Evolutionary conservation across 805 yeast species (phyloP).

Genomic region (Kluyveromyces siamensis): DNA sequence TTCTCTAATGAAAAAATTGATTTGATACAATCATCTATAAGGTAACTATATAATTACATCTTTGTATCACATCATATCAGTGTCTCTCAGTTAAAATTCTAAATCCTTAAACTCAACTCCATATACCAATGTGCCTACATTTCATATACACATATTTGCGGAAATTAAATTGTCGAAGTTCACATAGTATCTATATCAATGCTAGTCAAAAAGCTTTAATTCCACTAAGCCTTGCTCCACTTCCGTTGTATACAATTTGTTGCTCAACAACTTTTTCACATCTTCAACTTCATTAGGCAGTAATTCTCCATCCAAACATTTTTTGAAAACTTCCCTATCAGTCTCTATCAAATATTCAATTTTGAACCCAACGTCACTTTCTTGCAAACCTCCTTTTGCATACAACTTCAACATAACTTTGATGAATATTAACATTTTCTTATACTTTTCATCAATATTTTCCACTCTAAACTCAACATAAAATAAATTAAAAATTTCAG

Average conservation of each 20-base stretch:
- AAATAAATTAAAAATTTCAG: conserved; percentile 32
- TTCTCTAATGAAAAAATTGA: too few species aligned
- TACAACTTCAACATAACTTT: conserved; percentile 19
- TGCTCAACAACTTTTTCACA: too few species aligned
- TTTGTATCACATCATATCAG: too few species aligned
- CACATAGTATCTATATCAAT: not conserved
- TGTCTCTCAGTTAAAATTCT: too few species aligned
- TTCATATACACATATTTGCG: not conserved
- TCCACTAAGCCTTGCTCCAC: not conserved
- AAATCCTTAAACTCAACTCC: too few species aligned
- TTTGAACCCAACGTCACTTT: conserved; percentile 12
- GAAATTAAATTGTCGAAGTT: too few species aligned
- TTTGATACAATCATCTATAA: not conserved
- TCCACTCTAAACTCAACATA: conserved; percentile 30
- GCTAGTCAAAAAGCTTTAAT: not conserved
- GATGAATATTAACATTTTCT: not conserved
- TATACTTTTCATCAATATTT: not conserved
- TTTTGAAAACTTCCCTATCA: conserved; percentile 22
- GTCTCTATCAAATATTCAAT: conserved; percentile 11
- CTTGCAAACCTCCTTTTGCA: conserved; percentile 26
- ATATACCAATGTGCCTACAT: not conserved
- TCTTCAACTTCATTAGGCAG: not conserved
- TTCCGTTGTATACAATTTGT: too few species aligned
- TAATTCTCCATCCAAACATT: conserved; percentile 16
- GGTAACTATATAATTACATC: not conserved